Conservation (phyloP, 768 basidiomycete species). For the Auricularia sp. region DNA sequence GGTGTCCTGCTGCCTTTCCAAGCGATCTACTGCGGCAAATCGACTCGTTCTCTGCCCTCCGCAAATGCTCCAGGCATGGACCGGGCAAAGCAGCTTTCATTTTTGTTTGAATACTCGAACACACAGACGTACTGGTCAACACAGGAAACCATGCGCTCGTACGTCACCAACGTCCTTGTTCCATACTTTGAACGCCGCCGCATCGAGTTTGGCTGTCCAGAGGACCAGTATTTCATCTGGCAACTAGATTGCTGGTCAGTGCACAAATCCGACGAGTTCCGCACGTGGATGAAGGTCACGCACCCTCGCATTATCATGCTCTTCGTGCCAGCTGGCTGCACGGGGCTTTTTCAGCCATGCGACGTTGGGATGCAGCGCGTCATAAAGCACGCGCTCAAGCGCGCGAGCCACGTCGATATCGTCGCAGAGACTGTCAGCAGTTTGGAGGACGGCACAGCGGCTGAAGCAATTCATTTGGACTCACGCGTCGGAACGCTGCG, state of each 20-base stretch:
- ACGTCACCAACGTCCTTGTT: too few relatives aligned
- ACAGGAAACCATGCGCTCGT: too few relatives aligned
- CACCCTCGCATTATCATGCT: constrained; percentile 17
- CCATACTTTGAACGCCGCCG: too few relatives aligned
- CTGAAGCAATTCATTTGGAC: constrained; percentile 13
- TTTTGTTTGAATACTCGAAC: constrained; percentile 17
- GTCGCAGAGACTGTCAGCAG: constrained; percentile 20
- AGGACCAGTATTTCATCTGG: too few relatives aligned
- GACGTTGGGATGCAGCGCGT: constrained; percentile 27
- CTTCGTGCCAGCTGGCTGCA: constrained; percentile 17
- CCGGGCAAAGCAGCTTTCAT: constrained; percentile 15
- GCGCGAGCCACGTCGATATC: constrained; percentile 25
- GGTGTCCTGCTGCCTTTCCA: constrained; percentile 29
- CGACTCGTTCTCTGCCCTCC: constrained; percentile 16
- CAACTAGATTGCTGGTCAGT: background rate
- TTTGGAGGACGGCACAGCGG: constrained; percentile 13
- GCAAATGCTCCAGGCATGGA: background rate
- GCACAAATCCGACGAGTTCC: background rate
- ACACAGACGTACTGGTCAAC: constrained; percentile 8
- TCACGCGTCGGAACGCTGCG: constrained; percentile 13
- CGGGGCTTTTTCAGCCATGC: constrained; percentile 20
- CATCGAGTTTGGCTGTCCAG: too few relatives aligned
- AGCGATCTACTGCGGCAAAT: constrained; percentile 24
- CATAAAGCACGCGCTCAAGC: constrained; percentile 25
- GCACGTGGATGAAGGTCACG: background rate